Evolutionary conservation across 176 grass and related monocot genomes (phyloP).

Genomic region (Carex parvula): DNA sequence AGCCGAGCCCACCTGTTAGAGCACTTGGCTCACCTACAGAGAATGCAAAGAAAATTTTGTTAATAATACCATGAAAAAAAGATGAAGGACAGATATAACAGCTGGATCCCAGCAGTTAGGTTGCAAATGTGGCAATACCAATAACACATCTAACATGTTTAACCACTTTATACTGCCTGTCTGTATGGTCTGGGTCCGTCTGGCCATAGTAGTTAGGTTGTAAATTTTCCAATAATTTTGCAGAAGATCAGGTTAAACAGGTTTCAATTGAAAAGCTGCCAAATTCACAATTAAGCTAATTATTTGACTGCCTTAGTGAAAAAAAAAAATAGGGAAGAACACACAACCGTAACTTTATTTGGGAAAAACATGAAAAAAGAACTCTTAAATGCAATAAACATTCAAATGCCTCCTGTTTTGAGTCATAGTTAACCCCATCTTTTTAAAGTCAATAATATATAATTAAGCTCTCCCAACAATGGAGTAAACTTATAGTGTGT

Average conservation of each 20-base stretch:
- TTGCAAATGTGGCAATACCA: not conserved
- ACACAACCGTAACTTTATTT: not conserved
- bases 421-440: not conserved
- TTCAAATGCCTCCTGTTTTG: not conserved
- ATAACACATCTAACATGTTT: not conserved
- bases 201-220: not conserved
- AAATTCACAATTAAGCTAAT: not conserved
- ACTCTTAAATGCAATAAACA: not conserved
- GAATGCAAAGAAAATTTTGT: not conserved
- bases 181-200: not conserved
- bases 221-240: not conserved
- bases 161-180: not conserved
- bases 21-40: conserved; percentile 17
- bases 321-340: not conserved
- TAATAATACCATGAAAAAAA: not conserved
- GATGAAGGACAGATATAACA: not conserved
- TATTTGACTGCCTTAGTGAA: not conserved
- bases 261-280: not conserved
- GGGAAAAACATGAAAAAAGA: not conserved
- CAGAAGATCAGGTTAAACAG: not conserved
- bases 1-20: not conserved
- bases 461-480: conserved; percentile 4
- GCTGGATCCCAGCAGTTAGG: not conserved
- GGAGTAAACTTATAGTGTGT: not conserved
- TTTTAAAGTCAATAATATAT: not conserved